Evolutionary conservation across 2,329 filamentous ascomycete species (phyloP).

Genomic region (Neofusicoccum umdonicola): DNA sequence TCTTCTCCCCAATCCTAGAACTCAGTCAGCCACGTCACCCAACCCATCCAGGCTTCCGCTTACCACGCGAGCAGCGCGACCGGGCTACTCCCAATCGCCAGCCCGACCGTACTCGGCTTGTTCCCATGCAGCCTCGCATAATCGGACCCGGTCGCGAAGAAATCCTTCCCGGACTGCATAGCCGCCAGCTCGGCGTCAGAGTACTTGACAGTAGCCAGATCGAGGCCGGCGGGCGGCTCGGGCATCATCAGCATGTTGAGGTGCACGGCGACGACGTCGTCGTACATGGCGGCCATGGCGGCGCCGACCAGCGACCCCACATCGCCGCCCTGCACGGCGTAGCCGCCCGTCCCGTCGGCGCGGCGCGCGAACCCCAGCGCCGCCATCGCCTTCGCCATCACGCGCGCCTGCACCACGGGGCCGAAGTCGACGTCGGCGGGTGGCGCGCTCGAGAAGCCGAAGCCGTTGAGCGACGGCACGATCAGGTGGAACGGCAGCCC

Average conservation of each 20-base stretch:
- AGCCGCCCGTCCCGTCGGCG: slow-evolving; percentile 45
- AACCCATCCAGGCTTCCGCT: neutral
- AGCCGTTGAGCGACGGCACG: slow-evolving; percentile 57
- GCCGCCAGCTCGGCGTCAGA: neutral
- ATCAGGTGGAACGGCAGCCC: slow-evolving; percentile 58
- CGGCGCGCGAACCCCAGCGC: slow-evolving; percentile 48
- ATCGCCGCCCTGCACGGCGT: slow-evolving; percentile 59
- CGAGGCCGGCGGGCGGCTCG: slow-evolving; percentile 23
- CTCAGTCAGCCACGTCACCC: neutral
- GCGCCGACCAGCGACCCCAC: slow-evolving; percentile 48
- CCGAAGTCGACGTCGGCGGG: slow-evolving; percentile 48
- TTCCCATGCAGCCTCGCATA: slow-evolving; percentile 56
- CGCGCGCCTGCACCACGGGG: slow-evolving; percentile 37
- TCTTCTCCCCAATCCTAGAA: slow-evolving; percentile 60
- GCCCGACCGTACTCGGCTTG: slow-evolving; percentile 56
- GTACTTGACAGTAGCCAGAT: neutral
- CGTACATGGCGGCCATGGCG: slow-evolving; percentile 39
- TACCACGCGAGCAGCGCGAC: slow-evolving; percentile 57
- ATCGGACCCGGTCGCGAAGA: slow-evolving; percentile 43
- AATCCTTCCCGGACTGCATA: slow-evolving; percentile 25
- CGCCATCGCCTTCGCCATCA: slow-evolving; percentile 54
- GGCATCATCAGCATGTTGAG: slow-evolving; percentile 20
- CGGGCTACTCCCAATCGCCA: slow-evolving; percentile 54
- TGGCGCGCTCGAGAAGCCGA: slow-evolving; percentile 49
- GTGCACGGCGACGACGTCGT: slow-evolving; percentile 19